Conservation (phyloP, 164 flowering plant genomes). For the Aristolochia californica region DNA sequence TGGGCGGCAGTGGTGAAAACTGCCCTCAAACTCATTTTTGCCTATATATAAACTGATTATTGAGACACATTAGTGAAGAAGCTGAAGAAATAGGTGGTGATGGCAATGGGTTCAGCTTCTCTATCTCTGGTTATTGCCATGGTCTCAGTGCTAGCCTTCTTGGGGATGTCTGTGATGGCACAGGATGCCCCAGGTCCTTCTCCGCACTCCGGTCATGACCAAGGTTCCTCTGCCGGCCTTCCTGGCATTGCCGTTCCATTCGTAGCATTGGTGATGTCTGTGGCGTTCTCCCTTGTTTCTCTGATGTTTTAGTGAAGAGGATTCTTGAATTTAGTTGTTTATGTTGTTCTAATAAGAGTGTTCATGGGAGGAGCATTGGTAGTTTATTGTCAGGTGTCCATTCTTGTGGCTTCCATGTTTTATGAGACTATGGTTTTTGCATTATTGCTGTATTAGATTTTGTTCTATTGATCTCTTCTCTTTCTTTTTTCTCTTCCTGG, state of each 20-base stretch:
- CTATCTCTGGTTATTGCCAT: not conserved
- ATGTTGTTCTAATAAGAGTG: not conserved
- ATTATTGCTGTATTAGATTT: not conserved
- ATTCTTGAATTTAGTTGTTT: not conserved
- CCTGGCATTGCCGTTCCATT: not conserved
- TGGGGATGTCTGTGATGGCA: not conserved
- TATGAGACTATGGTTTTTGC: not conserved
- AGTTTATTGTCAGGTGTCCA: not conserved
- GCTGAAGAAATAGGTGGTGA: not conserved
- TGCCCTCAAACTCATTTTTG: not conserved
- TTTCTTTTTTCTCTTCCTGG: too few species aligned
- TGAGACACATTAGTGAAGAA: too few species aligned
- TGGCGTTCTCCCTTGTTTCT: slow-evolving; percentile 1
- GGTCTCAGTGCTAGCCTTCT: not conserved
- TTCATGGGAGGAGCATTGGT: not conserved
- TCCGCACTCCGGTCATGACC: not conserved
- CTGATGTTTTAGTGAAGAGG: not conserved
- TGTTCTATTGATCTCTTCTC: not conserved
- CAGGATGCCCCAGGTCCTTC: not conserved
- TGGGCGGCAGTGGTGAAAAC: too few species aligned
- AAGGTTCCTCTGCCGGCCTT: not conserved
- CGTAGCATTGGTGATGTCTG: not conserved
- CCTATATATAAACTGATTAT: slow-evolving; percentile 1
- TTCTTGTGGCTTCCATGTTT: not conserved
- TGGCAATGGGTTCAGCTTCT: slow-evolving; percentile 1